These are phyloP conservation scores for Fusarium subtropicale DNA, from an alignment of 2,329 filamentous ascomycete species.

Conservation along the genomic window DNA sequence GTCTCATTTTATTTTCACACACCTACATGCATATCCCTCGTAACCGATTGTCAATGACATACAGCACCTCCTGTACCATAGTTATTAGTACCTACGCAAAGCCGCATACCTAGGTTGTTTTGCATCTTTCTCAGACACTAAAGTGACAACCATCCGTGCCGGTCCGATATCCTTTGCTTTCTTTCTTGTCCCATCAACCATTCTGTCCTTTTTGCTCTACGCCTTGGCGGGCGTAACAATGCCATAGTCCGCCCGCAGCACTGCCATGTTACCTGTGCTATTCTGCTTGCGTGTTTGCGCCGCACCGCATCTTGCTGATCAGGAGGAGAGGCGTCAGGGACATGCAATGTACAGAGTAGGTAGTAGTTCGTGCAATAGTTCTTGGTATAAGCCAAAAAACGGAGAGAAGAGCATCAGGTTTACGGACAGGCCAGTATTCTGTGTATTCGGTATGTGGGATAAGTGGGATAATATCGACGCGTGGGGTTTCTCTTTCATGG, in stretches of 20 bases:
- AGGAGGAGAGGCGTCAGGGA: conserved; percentile 5
- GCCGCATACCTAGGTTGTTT: conserved; percentile 11
- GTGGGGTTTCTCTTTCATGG: conserved; percentile 1
- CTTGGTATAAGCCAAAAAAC: neutral
- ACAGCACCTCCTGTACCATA: neutral
- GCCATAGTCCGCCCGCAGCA: conserved; percentile 32
- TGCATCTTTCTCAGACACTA: conserved; percentile 7
- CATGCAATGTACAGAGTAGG: neutral
- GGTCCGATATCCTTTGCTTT: neutral
- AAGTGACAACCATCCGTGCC: conserved; percentile 9
- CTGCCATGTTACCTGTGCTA: conserved; percentile 30
- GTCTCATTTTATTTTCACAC: conserved; percentile 25
- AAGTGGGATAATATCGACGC: conserved; percentile 24
- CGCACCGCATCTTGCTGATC: conserved; percentile 19
- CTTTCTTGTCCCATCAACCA: conserved; percentile 7
- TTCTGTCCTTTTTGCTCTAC: conserved; percentile 8
- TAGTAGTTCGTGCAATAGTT: neutral
- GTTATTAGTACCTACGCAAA: neutral
- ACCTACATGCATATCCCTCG: neutral
- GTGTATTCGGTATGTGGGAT: conserved; percentile 9
- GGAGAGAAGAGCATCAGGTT: neutral
- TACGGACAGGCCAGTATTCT: neutral
- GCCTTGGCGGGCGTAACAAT: conserved; percentile 25
- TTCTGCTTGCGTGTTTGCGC: conserved; percentile 32
- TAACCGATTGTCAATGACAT: neutral